Base-by-base conservation (phyloP, 2,329 filamentous ascomycete genomes). In the Epichloe typhina region DNA sequence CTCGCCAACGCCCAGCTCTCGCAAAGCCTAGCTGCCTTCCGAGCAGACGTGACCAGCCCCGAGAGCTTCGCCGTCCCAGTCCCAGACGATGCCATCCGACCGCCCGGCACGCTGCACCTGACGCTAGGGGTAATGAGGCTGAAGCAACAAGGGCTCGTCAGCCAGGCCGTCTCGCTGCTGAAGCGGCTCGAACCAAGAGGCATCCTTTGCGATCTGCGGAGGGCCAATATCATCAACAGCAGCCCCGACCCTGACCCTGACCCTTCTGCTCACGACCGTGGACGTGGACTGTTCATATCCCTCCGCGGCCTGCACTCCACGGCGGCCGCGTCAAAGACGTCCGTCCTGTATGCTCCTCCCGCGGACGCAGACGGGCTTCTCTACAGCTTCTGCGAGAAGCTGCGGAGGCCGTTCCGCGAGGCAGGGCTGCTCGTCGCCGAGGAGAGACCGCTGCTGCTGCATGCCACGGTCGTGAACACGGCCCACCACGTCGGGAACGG, bases 81-180 rank as follows among this genome's bases (percentile, higher is more conserved):
- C 9, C 84, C 86, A 0, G 63, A 71, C 35, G 76, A 76, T 50
- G 88, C 88, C 2, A 70, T 95, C 47, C 74, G 89, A 31, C 88
- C 88, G 0, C 67, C 87, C 0, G 86, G 87, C 0, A 89, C 88
- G 1, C 67, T 96, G 46, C 91, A 97, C 66, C 71, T 95, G 3
- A 96, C 90, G 0, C 73, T 96, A 0, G 90, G 89, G 0, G 86
- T 94, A 1, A 90, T 96, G 85, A 84, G 77, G 56, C 75, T 95
- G 9, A 66, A 72, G 3, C 72, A 69, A 2, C 66, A 71, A 3
- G 71, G 75, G 4, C 55, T 77, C 6, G 67, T 67, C 3, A 8
- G 26, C 26, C 64, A 58, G 39, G 75, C 75, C 2, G 59, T 67
- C 13, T 64, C 63, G 38, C 54, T 74, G 40, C 61, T 77, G 21